phyloP scores from a whole-genome alignment of 257 asterid species.

The Nicotiana obtusifolia region DNA sequence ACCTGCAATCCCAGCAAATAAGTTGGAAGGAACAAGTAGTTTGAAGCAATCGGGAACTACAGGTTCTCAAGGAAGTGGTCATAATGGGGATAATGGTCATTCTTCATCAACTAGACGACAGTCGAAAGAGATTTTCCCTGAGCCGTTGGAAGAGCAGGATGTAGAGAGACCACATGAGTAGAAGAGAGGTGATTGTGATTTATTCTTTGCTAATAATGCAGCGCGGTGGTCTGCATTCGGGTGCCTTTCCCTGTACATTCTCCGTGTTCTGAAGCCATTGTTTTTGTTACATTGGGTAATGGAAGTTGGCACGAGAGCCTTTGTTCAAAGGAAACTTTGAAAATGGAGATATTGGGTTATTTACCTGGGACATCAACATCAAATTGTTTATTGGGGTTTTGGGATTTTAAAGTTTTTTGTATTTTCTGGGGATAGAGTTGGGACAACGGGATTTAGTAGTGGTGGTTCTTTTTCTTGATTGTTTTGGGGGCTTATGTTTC shows the following conservation, averaged over 20 bases:
- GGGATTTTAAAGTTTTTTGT: neutral
- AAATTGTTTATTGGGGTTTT: conserved; percentile 20
- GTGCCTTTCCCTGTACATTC: conserved; percentile 27
- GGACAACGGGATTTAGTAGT: conserved; percentile 17
- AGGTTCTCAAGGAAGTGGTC: conserved; percentile 71
- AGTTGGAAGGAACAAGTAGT: conserved; percentile 51
- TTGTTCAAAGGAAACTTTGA: neutral
- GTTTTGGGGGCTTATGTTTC: conserved; percentile 20
- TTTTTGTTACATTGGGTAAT: conserved; percentile 19
- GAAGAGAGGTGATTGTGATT: conserved; percentile 21
- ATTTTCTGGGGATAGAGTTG: conserved; percentile 7
- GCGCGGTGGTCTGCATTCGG: conserved; percentile 21
- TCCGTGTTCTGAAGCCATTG: conserved; percentile 19
- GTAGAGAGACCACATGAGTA: conserved; percentile 39
- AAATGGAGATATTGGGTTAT: conserved; percentile 4
- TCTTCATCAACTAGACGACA: conserved; percentile 54
- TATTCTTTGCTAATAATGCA: conserved; percentile 47
- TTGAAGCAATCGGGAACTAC: conserved; percentile 55
- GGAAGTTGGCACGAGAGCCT: conserved; percentile 17
- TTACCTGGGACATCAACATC: conserved; percentile 12
- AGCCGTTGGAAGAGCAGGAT: conserved; percentile 48
- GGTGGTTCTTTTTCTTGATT: conserved; percentile 18
- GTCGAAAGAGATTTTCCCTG: conserved; percentile 79
- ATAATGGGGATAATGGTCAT: conserved; percentile 41
- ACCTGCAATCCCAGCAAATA: conserved; percentile 28